Evolutionary conservation across 495 filamentous ascomycete species (phyloP).

Genomic region (Emericellopsis terricola): DNA sequence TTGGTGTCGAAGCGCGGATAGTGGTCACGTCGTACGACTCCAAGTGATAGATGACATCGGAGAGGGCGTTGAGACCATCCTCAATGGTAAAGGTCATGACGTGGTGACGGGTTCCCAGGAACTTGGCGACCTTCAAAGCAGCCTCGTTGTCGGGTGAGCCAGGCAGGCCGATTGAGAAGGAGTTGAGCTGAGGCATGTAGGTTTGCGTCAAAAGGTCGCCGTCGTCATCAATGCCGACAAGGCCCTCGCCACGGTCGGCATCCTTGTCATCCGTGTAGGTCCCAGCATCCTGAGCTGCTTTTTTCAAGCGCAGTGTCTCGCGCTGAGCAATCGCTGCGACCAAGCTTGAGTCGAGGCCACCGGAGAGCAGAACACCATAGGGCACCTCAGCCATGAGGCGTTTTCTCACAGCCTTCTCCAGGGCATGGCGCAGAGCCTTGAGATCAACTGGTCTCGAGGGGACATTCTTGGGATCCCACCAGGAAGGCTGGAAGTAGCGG

Average conservation of each 20-base stretch:
- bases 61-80: slow-evolving; percentile 87
- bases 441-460: slow-evolving; percentile 68
- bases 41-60: slow-evolving; percentile 93
- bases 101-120: slow-evolving; percentile 93
- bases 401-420: slow-evolving; percentile 89
- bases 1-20: slow-evolving; percentile 93
- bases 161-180: slow-evolving; percentile 92
- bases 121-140: slow-evolving; percentile 77
- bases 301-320: slow-evolving; percentile 63
- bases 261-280: slow-evolving; percentile 15
- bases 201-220: slow-evolving; percentile 82
- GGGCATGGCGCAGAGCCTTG: slow-evolving; percentile 54
- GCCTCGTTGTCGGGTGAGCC: slow-evolving; percentile 80
- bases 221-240: slow-evolving; percentile 88
- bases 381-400: slow-evolving; percentile 97
- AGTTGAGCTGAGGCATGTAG: slow-evolving; percentile 84
- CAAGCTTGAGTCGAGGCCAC: slow-evolving; percentile 87
- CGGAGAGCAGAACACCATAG: slow-evolving; percentile 88
- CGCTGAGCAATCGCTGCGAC: slow-evolving; percentile 91
- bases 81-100: slow-evolving; percentile 95
- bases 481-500: slow-evolving; percentile 76
- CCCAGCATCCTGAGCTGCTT: slow-evolving; percentile 32
- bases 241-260: slow-evolving; percentile 38
- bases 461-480: slow-evolving; percentile 73
- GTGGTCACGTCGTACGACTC: slow-evolving; percentile 97